These are phyloP conservation scores for Penicillium sp. DNA, from an alignment of 2,329 filamentous ascomycete species.

Conservation along the genomic window DNA sequence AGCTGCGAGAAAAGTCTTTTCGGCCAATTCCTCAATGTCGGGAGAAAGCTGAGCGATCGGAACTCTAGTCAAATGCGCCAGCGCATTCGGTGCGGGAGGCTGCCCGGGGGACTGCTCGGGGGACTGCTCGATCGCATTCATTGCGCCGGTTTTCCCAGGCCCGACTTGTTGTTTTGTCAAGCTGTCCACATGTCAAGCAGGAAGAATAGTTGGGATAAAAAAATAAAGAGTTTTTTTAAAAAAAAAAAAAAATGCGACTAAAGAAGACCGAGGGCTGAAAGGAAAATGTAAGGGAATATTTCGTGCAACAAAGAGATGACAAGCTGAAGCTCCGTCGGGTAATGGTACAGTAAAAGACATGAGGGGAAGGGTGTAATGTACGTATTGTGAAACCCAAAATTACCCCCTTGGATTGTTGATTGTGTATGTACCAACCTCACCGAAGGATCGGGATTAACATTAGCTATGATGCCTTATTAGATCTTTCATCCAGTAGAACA, in stretches of 20 bases:
- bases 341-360: constrained; percentile 1
- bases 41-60: constrained; percentile 47
- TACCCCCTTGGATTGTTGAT: not conserved
- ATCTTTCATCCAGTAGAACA: no score
- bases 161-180: constrained; percentile 7
- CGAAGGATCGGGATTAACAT: no score
- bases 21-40: constrained; percentile 24
- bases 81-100: constrained; percentile 24
- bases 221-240: not conserved
- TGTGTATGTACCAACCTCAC: not conserved
- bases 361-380: not conserved
- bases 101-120: constrained; percentile 25
- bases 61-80: constrained; percentile 27
- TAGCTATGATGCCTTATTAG: no score
- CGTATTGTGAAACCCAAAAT: not conserved
- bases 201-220: not conserved
- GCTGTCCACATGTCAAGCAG: constrained; percentile 1
- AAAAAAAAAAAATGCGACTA: not conserved
- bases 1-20: constrained; percentile 60
- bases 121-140: constrained; percentile 31
- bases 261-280: not conserved
- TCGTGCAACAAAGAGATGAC: constrained; percentile 2
- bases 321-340: not conserved
- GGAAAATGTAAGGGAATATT: not conserved
- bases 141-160: constrained; percentile 19